Percentiles rank a stretch among this genome's conserved stretches.
These are phyloP conservation scores for Phaseolus lunatus DNA, from an alignment of 306 rosid genomes.

Conservation along the genomic window DNA sequence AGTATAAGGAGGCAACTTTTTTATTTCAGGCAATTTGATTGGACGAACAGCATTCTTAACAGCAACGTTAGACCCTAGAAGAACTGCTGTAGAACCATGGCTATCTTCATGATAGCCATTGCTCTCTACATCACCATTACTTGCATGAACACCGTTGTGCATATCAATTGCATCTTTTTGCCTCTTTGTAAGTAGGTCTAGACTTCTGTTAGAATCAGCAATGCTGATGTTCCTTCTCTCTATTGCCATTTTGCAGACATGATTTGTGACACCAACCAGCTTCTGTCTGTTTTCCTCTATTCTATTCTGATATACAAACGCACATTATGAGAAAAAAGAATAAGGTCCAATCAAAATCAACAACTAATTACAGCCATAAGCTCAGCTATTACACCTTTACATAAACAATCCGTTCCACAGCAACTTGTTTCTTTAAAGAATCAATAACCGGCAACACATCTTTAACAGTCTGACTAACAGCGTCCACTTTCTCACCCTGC, in stretches of 20 bases:
- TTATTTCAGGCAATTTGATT: slow-evolving; percentile 80
- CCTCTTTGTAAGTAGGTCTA: slow-evolving; percentile 78
- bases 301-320: slow-evolving; percentile 64
- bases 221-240: slow-evolving; percentile 61
- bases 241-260: slow-evolving; percentile 57
- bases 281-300: slow-evolving; percentile 84
- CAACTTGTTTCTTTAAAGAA: slow-evolving; percentile 80
- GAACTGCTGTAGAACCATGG: slow-evolving; percentile 90
- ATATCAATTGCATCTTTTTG: slow-evolving; percentile 85
- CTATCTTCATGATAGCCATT: slow-evolving; percentile 71
- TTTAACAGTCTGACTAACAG: slow-evolving; percentile 45
- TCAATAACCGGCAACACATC: slow-evolving; percentile 74
- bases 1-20: slow-evolving; percentile 93
- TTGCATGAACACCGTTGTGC: slow-evolving; percentile 77
- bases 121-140: slow-evolving; percentile 65
- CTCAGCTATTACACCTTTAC: slow-evolving; percentile 63
- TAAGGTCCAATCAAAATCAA: slow-evolving; percentile 30
- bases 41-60: slow-evolving; percentile 95
- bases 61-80: slow-evolving; percentile 90
- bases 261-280: slow-evolving; percentile 67
- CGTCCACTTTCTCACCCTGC: slow-evolving; percentile 57
- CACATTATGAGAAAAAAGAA: slow-evolving; percentile 8
- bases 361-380: slow-evolving; percentile 23
- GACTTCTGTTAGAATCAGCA: slow-evolving; percentile 49
- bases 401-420: slow-evolving; percentile 59